Evolutionary conservation across 176 grass and related monocot genomes (phyloP).

Genomic region (maize (Zea mays)): Zm-B73-REFERENCE-NAM-5.0 NC_050105.1:150655501-150656000

Average conservation of each 20-base stretch:
- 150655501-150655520: background rate
- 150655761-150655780: background rate
- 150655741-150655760: too few relatives aligned
- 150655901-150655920: conserved; percentile 60
- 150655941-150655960: conserved; percentile 34
- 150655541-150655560: background rate
- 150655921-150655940: background rate
- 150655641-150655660: conserved; percentile 81
- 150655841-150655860: conserved; percentile 65
- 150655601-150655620: conserved; percentile 76
- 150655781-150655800: background rate
- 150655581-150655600: background rate
- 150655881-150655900: conserved; percentile 56
- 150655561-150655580: background rate
- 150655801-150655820: conserved; percentile 78
- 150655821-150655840: conserved; percentile 86
- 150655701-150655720: conserved; percentile 73
- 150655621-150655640: conserved; percentile 75
- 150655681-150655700: conserved; percentile 79
- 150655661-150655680: conserved; percentile 75
- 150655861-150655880: conserved; percentile 64
- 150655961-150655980: background rate
- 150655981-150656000: background rate
- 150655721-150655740: background rate
- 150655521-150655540: background rate